Evolutionary conservation across 257 asterid genomes (phyloP), one percentile per base, ranked within the genome.

Genomic region (Solanum chilense): DNA sequence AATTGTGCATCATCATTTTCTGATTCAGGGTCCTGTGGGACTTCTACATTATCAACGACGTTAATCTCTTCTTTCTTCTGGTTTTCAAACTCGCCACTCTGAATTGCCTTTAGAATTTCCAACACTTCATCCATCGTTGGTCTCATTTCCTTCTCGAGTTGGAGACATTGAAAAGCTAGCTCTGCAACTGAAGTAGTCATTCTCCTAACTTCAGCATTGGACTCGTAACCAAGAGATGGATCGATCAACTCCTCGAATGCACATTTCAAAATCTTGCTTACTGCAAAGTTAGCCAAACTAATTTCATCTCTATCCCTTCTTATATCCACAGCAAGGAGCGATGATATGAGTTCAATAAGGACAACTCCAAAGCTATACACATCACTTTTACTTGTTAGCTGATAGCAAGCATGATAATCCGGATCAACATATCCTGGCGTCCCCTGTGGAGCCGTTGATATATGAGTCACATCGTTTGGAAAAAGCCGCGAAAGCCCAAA

Each of bases 301-400:
- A 93, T 91, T 52, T 93, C 96, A 73, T 88, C 86, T 70, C 89
- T 85, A 21, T 87, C 62, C 89, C 96, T 89, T 23, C 87, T 88
- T 35, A 91, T 90, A 86, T 93, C 94, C 56, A 93, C 95, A 3
- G 93, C 95, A 9, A 92, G 92, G 89, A 89, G 85, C 7, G 95
- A 92, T 3, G 96, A 93, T 15, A 93, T 60, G 18, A 93, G 94
- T 91, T 92, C 96, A n/a, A 92, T 76, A 4, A 93, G 90, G 23
- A 93, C 96, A 5, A 93, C 96, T 2, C 95, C 95, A 27, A 93
- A 93, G 86, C 96, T 93, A 60, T 93, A 93, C 9, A 93, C 93
- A 4, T 93, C 93, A 86, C 95, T 93, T 88, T 90, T 93, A 39
- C 75, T 89, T 0, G 92, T 92, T 2, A 93, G 84, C 74, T 90